These are phyloP conservation scores for Mycena belliarum DNA, from an alignment of 768 basidiomycete species.

Conservation along the genomic window DNA sequence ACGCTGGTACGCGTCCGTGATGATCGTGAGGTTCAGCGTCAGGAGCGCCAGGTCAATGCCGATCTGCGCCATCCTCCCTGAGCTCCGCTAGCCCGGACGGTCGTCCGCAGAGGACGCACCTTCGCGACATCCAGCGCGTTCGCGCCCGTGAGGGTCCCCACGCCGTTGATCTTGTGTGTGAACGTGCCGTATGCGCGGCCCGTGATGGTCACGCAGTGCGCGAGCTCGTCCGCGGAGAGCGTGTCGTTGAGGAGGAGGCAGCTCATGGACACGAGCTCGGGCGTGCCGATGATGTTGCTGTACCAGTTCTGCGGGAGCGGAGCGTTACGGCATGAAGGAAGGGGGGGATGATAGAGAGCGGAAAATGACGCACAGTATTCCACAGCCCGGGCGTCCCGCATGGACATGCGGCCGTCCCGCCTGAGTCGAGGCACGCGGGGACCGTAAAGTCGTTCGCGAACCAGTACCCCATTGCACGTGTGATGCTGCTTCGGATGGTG, in stretches of 20 bases:
- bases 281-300: background rate
- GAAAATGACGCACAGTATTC: slow-evolving; percentile 4
- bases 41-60: slow-evolving; percentile 41
- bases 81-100: no score
- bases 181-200: slow-evolving; percentile 43
- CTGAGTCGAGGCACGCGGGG: slow-evolving; percentile 44
- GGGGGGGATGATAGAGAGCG: no score
- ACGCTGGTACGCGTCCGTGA: slow-evolving; percentile 34
- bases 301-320: background rate
- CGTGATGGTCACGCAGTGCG: slow-evolving; percentile 42
- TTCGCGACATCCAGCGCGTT: slow-evolving; percentile 52
- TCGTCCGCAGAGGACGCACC: no score
- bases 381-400: slow-evolving; percentile 46
- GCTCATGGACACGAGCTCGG: no score
- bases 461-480: slow-evolving; percentile 51
- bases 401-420: slow-evolving; percentile 45
- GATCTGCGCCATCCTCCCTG: no score
- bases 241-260: no score
- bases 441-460: slow-evolving; percentile 51
- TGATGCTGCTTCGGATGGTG: slow-evolving; percentile 33
- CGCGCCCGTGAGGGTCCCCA: slow-evolving; percentile 50
- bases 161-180: slow-evolving; percentile 36
- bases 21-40: slow-evolving; percentile 28
- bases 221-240: background rate
- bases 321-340: no score